These are phyloP conservation scores for Protea cynaroides DNA, from an alignment of 164 flowering plant genomes.

Conservation along the genomic window DNA sequence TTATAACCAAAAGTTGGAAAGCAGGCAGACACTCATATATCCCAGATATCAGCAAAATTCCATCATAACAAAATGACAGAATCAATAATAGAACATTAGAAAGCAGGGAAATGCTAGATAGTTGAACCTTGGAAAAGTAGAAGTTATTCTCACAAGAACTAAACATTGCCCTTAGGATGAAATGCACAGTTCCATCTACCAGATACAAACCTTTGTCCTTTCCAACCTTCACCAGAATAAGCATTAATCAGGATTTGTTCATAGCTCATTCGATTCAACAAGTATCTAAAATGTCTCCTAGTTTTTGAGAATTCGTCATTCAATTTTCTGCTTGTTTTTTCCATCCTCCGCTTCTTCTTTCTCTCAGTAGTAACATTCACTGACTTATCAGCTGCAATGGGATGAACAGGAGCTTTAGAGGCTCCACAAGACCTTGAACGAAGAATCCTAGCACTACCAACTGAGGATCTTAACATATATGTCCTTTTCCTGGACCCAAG, in stretches of 20 bases:
- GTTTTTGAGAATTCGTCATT: conserved; percentile 24
- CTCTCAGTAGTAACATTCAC: conserved; percentile 9
- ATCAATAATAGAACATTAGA: too few species aligned
- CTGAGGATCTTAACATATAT: conserved; percentile 22
- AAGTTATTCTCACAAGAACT: background rate
- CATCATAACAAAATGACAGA: background rate
- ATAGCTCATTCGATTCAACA: conserved; percentile 25
- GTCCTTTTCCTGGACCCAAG: conserved; percentile 12
- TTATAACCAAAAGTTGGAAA: background rate
- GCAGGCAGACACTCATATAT: background rate
- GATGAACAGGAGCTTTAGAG: conserved; percentile 16
- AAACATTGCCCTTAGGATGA: background rate
- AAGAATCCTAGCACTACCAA: conserved; percentile 19
- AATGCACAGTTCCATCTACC: background rate
- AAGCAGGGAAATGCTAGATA: too few species aligned
- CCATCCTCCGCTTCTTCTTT: conserved; percentile 15
- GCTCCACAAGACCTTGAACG: conserved; percentile 17
- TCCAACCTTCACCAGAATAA: conserved; percentile 93
- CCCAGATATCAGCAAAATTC: background rate
- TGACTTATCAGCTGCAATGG: conserved; percentile 6
- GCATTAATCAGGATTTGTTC: conserved; percentile 78
- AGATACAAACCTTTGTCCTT: conserved; percentile 61
- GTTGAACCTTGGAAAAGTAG: background rate
- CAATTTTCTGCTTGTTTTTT: background rate
- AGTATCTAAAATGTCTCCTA: conserved; percentile 23